Evolutionary conservation across 345 rosid species (phyloP).

Genomic region (Salix udensis): DNA sequence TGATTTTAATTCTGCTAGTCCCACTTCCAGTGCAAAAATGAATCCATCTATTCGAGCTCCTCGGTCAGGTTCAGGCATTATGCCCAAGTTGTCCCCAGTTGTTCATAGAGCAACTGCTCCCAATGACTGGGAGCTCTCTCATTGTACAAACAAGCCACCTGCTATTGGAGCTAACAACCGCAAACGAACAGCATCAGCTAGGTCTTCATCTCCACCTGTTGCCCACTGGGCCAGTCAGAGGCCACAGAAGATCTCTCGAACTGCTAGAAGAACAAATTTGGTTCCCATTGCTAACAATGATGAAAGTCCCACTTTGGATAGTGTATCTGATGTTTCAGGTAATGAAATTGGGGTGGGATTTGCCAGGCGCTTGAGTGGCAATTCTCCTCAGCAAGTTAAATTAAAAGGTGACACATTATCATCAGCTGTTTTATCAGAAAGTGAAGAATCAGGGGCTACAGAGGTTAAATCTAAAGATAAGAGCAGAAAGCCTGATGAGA

Average conservation of each 20-base stretch:
- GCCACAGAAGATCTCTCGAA: slow-evolving; percentile 78
- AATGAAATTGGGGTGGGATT: slow-evolving; percentile 63
- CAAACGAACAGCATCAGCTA: slow-evolving; percentile 60
- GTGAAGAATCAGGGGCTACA: slow-evolving; percentile 83
- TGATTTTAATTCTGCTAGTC: slow-evolving; percentile 68
- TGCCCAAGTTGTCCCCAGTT: slow-evolving; percentile 64
- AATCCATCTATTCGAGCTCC: slow-evolving; percentile 67
- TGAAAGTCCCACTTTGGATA: slow-evolving; percentile 57
- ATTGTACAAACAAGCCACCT: slow-evolving; percentile 69
- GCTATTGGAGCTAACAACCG: slow-evolving; percentile 63
- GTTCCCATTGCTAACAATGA: slow-evolving; percentile 69
- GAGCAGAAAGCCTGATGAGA: slow-evolving; percentile 63
- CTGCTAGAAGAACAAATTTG: slow-evolving; percentile 80
- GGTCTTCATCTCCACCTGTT: slow-evolving; percentile 79
- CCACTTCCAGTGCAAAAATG: slow-evolving; percentile 57
- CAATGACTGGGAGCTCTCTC: slow-evolving; percentile 82
- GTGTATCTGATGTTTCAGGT: slow-evolving; percentile 58
- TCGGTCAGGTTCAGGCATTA: slow-evolving; percentile 59
- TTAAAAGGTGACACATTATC: slow-evolving; percentile 68
- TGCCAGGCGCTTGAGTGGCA: slow-evolving; percentile 52
- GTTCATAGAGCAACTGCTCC: slow-evolving; percentile 58
- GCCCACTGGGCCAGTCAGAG: slow-evolving; percentile 86
- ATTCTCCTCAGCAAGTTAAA: slow-evolving; percentile 78
- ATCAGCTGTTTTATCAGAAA: slow-evolving; percentile 73
- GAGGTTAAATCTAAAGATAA: slow-evolving; percentile 72